Base-by-base conservation (phyloP, 176 grass and related monocot genomes). In the Musa troglodytarum region DNA sequence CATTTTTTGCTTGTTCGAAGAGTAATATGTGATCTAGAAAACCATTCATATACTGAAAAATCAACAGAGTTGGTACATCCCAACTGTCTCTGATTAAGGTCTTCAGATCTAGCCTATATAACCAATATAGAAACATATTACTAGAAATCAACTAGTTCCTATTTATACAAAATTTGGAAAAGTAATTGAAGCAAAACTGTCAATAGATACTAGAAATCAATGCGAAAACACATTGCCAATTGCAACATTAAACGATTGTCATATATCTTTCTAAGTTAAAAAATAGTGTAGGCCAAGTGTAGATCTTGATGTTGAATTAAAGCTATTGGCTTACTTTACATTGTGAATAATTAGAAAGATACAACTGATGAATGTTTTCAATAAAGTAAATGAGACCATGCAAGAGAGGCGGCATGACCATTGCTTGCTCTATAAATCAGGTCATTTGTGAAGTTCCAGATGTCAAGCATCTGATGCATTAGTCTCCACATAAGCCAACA, bases 71-170 rank as follows among this genome's bases (percentile, higher is more conserved):
- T 49, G 69, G 61, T 62, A 83, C 55, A 76, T 82, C 73, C 65
- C 19, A 82, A 81, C 50, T 81, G 84, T 68, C 84, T 63, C 65
- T 61, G 77, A 54, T 74, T 86, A 76, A 76, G 68, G 21, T 78
- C 89, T 73, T 92, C 87, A 75, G 51, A 71, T 54, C 24, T 72
- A 83, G 72, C 79, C 79, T 81, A 69, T 61, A 72, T 22, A 72
- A 70, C 19, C 43, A 51, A 20, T 11, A 1, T 6, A 70, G 10
- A 49, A 50, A 65, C 78, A 76, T 77, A 82, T 84, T 75, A 72
- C 69, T 65, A 82, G 34, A 77, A 68, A 13, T 55, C 67, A 56
- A 63, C 68, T 17, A 15, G 52, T 14, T 52, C 19, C 16, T 79
- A 68, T 69, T 78, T 52, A 63, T 54, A 50, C 34, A 74, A 74